phyloP scores from a whole-genome alignment of 2,329 filamentous ascomycete genomes.

The Teratosphaeria zuluensis region DNA sequence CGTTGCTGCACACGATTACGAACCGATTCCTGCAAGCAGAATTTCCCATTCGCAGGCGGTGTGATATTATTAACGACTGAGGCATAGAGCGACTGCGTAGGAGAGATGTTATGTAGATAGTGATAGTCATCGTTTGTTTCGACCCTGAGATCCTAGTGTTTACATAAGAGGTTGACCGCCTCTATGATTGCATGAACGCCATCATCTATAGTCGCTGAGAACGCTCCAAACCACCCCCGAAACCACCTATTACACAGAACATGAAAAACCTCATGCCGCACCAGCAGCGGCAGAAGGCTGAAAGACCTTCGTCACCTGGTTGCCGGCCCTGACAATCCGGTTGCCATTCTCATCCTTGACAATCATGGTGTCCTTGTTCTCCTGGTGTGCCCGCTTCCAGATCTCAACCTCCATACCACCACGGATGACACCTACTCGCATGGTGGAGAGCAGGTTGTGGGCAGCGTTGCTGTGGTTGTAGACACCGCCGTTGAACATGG shows the following conservation, averaged over 20 bases:
- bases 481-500: slow-evolving; percentile 85
- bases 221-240: slow-evolving; percentile 1
- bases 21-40: too few species aligned
- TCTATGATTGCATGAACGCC: neutral
- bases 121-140: neutral
- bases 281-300: slow-evolving; percentile 75
- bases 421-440: slow-evolving; percentile 77
- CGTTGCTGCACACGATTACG: too few species aligned
- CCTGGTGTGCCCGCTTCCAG: slow-evolving; percentile 77
- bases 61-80: too few species aligned
- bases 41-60: too few species aligned
- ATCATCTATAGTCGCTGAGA: neutral
- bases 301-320: slow-evolving; percentile 73
- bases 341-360: slow-evolving; percentile 73
- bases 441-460: slow-evolving; percentile 79
- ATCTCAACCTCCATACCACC: slow-evolving; percentile 85
- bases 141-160: neutral
- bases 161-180: neutral
- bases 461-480: slow-evolving; percentile 85
- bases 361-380: slow-evolving; percentile 73
- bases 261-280: slow-evolving; percentile 49
- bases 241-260: slow-evolving; percentile 7
- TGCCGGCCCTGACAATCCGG: slow-evolving; percentile 75
- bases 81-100: too few species aligned
- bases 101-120: neutral